Evolutionary conservation across 768 basidiomycete species (phyloP).

Genomic region (Termitomyces sp.): DNA sequence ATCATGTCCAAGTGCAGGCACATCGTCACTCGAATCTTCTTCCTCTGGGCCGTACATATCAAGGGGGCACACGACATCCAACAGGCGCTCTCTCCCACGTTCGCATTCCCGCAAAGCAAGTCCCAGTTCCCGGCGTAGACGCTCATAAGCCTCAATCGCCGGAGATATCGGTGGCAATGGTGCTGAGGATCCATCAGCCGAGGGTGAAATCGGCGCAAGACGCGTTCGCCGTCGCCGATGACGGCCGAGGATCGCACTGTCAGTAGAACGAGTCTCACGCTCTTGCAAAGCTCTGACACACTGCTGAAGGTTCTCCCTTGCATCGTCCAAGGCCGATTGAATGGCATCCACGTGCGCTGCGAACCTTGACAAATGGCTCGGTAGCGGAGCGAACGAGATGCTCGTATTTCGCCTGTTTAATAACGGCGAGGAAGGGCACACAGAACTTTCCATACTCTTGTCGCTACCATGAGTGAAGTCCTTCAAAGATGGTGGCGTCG

Average conservation of each 20-base stretch:
- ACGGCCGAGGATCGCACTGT: constrained; percentile 1
- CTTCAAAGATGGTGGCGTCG: constrained; percentile 27
- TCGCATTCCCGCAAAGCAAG: constrained; percentile 78
- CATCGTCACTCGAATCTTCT: constrained; percentile 37
- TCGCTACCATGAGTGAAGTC: constrained; percentile 8
- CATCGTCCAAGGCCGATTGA: constrained; percentile 62
- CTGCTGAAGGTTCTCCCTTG: constrained; percentile 56
- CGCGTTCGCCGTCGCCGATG: constrained; percentile 15
- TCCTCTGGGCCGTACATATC: constrained; percentile 11
- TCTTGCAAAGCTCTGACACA: constrained; percentile 56
- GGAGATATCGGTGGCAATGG: constrained; percentile 33
- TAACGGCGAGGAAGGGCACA: not conserved
- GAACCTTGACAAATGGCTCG: constrained; percentile 62
- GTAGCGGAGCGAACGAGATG: constrained; percentile 68
- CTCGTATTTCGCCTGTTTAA: constrained; percentile 5
- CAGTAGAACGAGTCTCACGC: constrained; percentile 27
- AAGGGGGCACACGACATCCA: constrained; percentile 47
- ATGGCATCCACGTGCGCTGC: constrained; percentile 71
- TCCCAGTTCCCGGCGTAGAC: constrained; percentile 70
- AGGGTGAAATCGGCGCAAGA: constrained; percentile 5
- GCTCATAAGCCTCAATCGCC: constrained; percentile 68
- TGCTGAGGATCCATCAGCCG: constrained; percentile 21
- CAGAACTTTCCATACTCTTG: constrained; percentile 2
- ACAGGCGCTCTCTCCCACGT: constrained; percentile 61
- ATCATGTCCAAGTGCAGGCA: constrained; percentile 52